Evolutionary conservation across 495 filamentous ascomycete genomes (phyloP).

Genomic region (Penicillium steckii): DNA sequence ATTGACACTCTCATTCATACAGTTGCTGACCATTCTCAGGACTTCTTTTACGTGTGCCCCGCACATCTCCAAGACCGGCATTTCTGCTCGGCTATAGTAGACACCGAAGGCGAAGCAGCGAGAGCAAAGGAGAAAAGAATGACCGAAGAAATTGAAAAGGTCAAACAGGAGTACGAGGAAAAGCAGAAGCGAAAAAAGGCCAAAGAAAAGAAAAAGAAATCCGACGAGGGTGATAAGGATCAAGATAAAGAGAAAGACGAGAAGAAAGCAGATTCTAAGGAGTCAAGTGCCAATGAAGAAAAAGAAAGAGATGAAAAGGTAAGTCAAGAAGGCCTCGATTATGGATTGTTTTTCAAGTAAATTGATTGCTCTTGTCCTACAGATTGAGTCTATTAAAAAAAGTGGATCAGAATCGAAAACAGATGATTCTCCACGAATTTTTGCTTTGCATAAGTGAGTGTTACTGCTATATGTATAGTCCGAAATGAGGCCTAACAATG

Average conservation of each 20-base stretch:
- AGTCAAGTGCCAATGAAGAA: conserved; percentile 35
- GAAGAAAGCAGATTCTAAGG: conserved; percentile 42
- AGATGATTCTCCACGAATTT: conserved; percentile 67
- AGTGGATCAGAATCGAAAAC: conserved; percentile 25
- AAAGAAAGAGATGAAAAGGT: conserved; percentile 60
- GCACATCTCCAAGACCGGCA: conserved; percentile 79
- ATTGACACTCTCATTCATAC: not conserved
- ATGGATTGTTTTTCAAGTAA: not conserved
- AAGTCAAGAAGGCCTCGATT: no score
- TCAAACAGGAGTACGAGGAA: conserved; percentile 58
- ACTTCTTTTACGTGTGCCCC: conserved; percentile 91
- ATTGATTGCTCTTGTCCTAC: not conserved
- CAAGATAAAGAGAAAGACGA: conserved; percentile 52
- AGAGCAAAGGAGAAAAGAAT: conserved; percentile 64
- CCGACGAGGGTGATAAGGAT: conserved; percentile 39
- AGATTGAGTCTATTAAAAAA: conserved; percentile 43
- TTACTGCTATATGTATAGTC: not conserved
- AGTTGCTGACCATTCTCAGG: conserved; percentile 46
- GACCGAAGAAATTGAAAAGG: conserved; percentile 70
- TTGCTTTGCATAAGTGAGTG: conserved; percentile 78
- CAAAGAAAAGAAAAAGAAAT: conserved; percentile 25
- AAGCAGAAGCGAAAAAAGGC: conserved; percentile 40
- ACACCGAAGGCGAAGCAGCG: conserved; percentile 69
- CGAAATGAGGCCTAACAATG: conserved; percentile 1
- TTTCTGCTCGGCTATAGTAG: conserved; percentile 78